Evolutionary conservation across 1,284 basidiomycete genomes (phyloP).

Genomic region (Hemileia vastatrix): DNA sequence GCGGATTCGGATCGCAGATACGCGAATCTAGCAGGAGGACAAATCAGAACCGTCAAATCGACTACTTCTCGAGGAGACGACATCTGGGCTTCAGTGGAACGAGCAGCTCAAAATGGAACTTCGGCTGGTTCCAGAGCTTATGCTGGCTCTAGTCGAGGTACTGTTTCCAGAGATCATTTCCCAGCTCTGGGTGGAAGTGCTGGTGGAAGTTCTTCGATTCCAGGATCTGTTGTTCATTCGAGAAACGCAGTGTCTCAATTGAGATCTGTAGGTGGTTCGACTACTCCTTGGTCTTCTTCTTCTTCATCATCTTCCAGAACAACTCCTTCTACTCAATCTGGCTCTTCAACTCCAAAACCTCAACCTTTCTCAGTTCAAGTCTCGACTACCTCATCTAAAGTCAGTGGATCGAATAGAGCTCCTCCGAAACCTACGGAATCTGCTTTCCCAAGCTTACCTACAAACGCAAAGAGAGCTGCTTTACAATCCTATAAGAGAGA

Average conservation of each 20-base stretch:
- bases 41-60: conserved; percentile 33
- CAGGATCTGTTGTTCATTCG: neutral
- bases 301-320: neutral
- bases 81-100: conserved; percentile 41
- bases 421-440: neutral
- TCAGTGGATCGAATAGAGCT: neutral
- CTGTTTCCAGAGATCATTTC: neutral
- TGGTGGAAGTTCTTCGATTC: neutral
- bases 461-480: conserved; percentile 26
- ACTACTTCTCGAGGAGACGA: conserved; percentile 26
- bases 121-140: neutral
- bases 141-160: neutral
- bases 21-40: conserved; percentile 5
- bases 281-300: neutral
- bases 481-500: conserved; percentile 36
- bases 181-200: neutral
- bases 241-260: neutral
- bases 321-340: too few relatives aligned
- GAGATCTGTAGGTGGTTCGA: neutral
- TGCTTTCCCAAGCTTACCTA: conserved; percentile 32
- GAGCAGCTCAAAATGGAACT: conserved; percentile 26
- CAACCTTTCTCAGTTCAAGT: too few relatives aligned
- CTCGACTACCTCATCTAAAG: neutral
- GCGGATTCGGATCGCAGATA: conserved; percentile 14
- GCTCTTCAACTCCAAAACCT: too few relatives aligned